Evolutionary conservation across 768 basidiomycete genomes (phyloP).

Genomic region (Kwoniella mangroviensis): DNA sequence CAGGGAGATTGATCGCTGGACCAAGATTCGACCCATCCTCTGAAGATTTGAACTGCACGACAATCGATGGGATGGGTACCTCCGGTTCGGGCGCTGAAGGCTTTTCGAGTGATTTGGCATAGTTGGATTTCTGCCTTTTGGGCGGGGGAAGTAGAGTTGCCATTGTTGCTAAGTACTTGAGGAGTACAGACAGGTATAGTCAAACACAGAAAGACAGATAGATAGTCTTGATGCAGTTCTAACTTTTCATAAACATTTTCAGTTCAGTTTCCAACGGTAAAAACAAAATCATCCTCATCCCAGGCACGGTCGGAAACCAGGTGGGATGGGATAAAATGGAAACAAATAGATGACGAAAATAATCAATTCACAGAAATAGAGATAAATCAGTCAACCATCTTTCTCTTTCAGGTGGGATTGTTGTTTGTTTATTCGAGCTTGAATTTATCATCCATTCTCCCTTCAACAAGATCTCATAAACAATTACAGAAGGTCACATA

Average conservation of each 20-base stretch:
- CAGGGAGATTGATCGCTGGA: constrained; percentile 85
- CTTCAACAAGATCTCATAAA: background rate
- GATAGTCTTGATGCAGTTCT: background rate
- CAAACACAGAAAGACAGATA: background rate
- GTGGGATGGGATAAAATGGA: constrained; percentile 15
- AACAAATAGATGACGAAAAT: constrained; percentile 6
- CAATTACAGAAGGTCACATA: background rate
- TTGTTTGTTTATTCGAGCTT: constrained; percentile 16
- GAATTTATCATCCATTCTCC: constrained; percentile 19
- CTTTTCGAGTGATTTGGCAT: constrained; percentile 59
- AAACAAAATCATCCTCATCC: background rate
- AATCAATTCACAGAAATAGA: background rate
- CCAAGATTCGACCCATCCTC: constrained; percentile 80
- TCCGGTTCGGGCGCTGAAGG: constrained; percentile 56
- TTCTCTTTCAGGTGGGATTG: background rate
- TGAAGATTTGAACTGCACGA: constrained; percentile 91
- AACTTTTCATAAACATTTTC: background rate
- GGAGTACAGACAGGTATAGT: too few species aligned
- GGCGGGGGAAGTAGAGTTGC: constrained; percentile 84
- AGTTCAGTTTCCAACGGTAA: constrained; percentile 17
- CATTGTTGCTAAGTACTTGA: constrained; percentile 61
- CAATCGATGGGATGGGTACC: constrained; percentile 66
- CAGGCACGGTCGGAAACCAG: constrained; percentile 10
- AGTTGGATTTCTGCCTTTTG: constrained; percentile 74
- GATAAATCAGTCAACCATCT: constrained; percentile 16